Base-by-base conservation (phyloP, 169 alveolate species). In the Condylostoma magnum region DNA sequence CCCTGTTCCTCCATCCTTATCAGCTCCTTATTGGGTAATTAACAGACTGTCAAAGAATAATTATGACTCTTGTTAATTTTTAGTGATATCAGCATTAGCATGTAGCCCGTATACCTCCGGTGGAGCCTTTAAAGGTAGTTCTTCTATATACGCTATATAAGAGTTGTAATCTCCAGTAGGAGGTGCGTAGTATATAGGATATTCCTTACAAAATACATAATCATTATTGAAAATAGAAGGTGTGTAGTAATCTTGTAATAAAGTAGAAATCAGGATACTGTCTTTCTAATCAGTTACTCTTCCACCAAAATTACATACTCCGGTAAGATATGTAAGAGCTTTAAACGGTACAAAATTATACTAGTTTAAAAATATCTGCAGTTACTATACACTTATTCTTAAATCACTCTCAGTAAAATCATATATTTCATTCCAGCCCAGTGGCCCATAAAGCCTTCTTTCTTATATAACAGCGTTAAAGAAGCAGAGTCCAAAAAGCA, bases 281-380 rank as follows among this genome's bases (percentile, higher is more conserved):
- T 93, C 97, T 80, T 89, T 87, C 47, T 90, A 93, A 82, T 93
- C 97, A 5, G 96, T 93, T 2, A 93, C 95, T 67, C 96, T 75
- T 18, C 96, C 97, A 5, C 98, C 98, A 74, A 91, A 94, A 81
- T 94, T 94, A 51, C 94, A 86, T 83, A 90, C 97, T 8, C 97
- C 96, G 10, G 94, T 86, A 65, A 92, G 69, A 80, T 85, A 90
- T 12, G 71, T 80, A 12, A 89, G 73, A 15, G 93, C 98, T 76
- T 89, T 92, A 83, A 87, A 91, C 4, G 98, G 96, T 41, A 85
- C 84, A 2, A 55, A 57, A n/a, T 82, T 80, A 71, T 85, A 90
- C 75, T 87, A 87, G 56, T 86, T 90, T 33, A 90, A 65, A 81
- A 86, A 81, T 77, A 82, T 81, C 69, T 84, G 85, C 38, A 90